Conservation (phyloP, 2,329 filamentous ascomycete species). For the Leptodontidium sp. region DNA sequence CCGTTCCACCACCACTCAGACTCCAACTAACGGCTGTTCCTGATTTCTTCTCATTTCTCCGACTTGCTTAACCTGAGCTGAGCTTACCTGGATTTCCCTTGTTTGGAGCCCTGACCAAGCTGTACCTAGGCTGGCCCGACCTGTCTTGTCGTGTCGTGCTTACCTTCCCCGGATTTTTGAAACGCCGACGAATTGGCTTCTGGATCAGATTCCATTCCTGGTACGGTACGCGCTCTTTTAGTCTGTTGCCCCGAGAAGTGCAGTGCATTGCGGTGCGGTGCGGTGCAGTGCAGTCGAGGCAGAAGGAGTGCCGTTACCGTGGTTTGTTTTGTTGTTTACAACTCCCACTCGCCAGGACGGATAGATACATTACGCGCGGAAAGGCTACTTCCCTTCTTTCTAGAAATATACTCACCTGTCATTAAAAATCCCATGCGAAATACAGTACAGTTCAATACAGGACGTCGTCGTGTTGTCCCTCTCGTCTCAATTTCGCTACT, state of each 20-base stretch:
- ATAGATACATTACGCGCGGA: background rate
- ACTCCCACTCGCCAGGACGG: background rate
- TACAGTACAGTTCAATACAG: no score
- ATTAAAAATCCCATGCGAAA: background rate
- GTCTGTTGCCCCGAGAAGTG: no score
- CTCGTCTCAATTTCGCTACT: conserved; percentile 12
- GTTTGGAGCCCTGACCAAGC: background rate
- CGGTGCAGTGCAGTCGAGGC: no score
- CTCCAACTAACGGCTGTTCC: background rate
- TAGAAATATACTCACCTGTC: conserved; percentile 13
- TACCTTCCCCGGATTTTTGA: conserved; percentile 45
- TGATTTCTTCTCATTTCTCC: background rate
- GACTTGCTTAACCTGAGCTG: background rate
- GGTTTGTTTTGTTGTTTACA: conserved; percentile 3
- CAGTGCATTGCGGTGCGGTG: no score
- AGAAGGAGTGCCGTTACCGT: background rate
- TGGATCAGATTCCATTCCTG: conserved; percentile 13
- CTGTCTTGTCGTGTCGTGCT: conserved; percentile 35
- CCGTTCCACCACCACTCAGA: background rate
- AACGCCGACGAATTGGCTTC: conserved; percentile 32
- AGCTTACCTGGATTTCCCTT: conserved; percentile 17
- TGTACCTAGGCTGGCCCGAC: background rate
- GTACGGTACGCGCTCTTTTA: background rate
- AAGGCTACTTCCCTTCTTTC: background rate
- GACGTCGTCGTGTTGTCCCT: background rate